Evolutionary conservation across 2,329 filamentous ascomycete genomes (phyloP).

Genomic region (Lachnellula subtilissima): DNA sequence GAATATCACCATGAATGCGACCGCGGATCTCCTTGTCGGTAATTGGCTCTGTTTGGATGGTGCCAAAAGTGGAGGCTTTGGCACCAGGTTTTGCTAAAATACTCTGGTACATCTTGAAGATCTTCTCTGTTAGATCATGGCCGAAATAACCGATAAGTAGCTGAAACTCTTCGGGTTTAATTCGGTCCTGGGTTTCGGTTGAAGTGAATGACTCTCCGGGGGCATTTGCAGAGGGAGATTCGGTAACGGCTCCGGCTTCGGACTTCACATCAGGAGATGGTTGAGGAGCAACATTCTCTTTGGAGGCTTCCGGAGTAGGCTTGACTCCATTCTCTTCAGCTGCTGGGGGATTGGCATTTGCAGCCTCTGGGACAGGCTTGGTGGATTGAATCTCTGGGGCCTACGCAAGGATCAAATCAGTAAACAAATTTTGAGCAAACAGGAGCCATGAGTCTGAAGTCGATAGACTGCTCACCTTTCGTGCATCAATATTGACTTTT

Average conservation of each 20-base stretch:
- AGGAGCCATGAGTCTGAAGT: background rate
- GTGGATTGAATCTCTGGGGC: background rate
- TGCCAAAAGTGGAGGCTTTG: conserved; percentile 52
- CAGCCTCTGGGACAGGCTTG: background rate
- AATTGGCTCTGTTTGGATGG: conserved; percentile 49
- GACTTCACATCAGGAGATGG: background rate
- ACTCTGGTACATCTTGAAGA: conserved; percentile 51
- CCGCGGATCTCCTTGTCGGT: conserved; percentile 57
- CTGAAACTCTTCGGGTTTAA: conserved; percentile 41
- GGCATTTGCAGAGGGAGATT: background rate
- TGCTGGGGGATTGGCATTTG: background rate
- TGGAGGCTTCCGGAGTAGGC: background rate
- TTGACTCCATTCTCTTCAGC: background rate
- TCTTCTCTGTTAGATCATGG: conserved; percentile 41
- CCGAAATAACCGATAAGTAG: conserved; percentile 47
- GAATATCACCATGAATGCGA: conserved; percentile 52
- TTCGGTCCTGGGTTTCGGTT: background rate
- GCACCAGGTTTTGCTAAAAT: conserved; percentile 48
- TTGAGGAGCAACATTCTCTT: background rate
- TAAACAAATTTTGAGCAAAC: background rate
- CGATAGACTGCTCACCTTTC: conserved; percentile 11
- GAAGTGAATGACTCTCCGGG: background rate
- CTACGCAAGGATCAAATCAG: background rate
- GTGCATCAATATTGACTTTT: background rate
- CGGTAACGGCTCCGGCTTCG: background rate